phyloP scores from a whole-genome alignment of 2,329 filamentous ascomycete genomes.

The Apiospora hydei region DNA sequence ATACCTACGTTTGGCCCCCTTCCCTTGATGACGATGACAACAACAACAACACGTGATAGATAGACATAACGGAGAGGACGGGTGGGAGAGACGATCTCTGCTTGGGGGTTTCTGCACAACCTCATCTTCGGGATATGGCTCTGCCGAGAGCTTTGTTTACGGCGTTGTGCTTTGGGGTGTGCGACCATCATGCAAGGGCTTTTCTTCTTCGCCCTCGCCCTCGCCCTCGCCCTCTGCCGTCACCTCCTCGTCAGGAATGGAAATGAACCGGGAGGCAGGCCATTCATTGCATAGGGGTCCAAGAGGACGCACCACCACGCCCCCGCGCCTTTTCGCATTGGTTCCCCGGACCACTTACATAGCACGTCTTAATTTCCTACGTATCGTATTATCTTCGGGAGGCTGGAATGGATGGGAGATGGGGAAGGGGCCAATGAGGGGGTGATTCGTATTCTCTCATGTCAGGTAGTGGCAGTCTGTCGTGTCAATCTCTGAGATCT shows the following conservation, averaged over 20 bases:
- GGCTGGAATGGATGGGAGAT: neutral
- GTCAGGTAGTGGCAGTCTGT: no score
- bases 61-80: neutral
- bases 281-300: no score
- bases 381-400: neutral
- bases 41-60: neutral
- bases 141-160: neutral
- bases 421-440: neutral
- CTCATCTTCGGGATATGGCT: neutral
- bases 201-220: neutral
- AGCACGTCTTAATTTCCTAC: neutral
- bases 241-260: neutral
- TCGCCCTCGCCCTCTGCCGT: neutral
- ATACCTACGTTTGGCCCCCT: neutral
- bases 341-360: neutral
- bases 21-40: neutral
- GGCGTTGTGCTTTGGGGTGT: neutral
- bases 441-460: neutral
- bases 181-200: slow-evolving; percentile 8
- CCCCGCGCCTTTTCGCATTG: no score
- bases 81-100: neutral
- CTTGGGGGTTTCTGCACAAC: neutral
- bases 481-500: neutral
- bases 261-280: no score
- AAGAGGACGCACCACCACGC: no score